phyloP scores from a whole-genome alignment of 2,329 filamentous ascomycete genomes.

The Catunica adiposa region DNA sequence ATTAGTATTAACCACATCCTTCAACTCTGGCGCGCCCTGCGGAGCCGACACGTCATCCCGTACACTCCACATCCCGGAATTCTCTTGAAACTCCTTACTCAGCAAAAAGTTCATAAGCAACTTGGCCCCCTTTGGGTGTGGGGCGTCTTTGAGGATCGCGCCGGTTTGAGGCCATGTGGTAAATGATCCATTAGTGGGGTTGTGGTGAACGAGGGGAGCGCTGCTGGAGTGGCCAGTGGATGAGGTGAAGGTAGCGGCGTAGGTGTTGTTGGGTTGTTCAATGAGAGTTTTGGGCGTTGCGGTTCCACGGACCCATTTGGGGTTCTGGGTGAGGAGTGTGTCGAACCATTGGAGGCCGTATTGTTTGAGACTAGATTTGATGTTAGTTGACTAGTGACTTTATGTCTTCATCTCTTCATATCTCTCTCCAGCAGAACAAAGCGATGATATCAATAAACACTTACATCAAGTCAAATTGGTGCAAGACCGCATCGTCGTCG shows the following conservation, averaged over 20 bases:
- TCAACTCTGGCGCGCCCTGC: conserved; percentile 19
- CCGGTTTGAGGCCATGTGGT: conserved; percentile 32
- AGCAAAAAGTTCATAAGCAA: conserved; percentile 32
- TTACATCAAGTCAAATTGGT: conserved; percentile 32
- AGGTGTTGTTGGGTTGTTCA: conserved; percentile 18
- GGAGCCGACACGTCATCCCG: conserved; percentile 22
- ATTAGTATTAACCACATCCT: conserved; percentile 21
- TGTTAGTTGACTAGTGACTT: too few relatives aligned
- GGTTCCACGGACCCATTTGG: conserved; percentile 36
- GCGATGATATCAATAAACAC: conserved; percentile 10
- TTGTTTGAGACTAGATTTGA: conserved; percentile 16
- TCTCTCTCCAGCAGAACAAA: too few relatives aligned
- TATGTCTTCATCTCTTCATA: too few relatives aligned
- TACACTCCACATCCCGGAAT: conserved; percentile 21
- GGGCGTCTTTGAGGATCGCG: conserved; percentile 32
- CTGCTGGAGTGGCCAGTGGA: conserved; percentile 9
- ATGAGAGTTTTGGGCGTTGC: conserved; percentile 26
- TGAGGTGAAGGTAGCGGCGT: conserved; percentile 1
- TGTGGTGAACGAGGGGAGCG: conserved; percentile 17
- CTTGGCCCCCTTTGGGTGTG: conserved; percentile 34
- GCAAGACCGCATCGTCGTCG: conserved; percentile 40
- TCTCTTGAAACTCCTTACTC: conserved; percentile 24
- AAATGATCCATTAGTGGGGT: conserved; percentile 25
- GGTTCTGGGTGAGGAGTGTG: conserved; percentile 30
- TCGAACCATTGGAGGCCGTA: conserved; percentile 33